Evolutionary conservation across 441 rosid species (phyloP).

Genomic region (Capsella rubella): DNA sequence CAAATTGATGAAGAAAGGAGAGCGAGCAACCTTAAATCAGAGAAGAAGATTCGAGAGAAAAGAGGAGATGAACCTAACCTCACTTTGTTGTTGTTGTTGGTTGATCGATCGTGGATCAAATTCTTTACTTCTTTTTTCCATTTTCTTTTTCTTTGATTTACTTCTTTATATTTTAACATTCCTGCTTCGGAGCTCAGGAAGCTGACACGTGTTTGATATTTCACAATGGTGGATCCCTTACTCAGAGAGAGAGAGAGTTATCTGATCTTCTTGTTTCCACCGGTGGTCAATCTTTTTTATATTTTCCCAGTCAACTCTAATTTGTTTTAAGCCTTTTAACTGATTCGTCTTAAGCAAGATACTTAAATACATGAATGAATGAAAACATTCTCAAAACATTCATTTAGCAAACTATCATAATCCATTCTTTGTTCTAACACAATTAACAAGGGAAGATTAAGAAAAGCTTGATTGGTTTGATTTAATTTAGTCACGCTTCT

Average conservation of each 20-base stretch:
- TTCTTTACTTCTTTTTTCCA: constrained; percentile 33
- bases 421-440: constrained; percentile 29
- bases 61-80: constrained; percentile 36
- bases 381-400: constrained; percentile 8
- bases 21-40: constrained; percentile 12
- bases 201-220: constrained; percentile 36
- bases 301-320: not conserved
- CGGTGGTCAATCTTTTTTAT: not conserved
- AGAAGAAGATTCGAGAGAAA: constrained; percentile 24
- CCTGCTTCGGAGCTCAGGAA: constrained; percentile 19
- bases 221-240: constrained; percentile 27
- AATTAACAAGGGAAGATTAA: not conserved
- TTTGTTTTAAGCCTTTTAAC: not conserved
- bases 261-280: constrained; percentile 33
- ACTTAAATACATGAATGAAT: constrained; percentile 1
- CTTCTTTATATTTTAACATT: constrained; percentile 17
- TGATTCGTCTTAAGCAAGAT: not conserved
- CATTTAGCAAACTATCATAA: not conserved
- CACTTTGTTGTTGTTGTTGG: constrained; percentile 20
- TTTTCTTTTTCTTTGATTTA: constrained; percentile 11
- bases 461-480: not conserved
- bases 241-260: not conserved
- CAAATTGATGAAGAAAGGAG: not conserved
- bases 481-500: constrained; percentile 65
- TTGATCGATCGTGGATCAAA: constrained; percentile 37